phyloP scores from a whole-genome alignment of 257 asterid species.

The Mentha longifolia region DNA sequence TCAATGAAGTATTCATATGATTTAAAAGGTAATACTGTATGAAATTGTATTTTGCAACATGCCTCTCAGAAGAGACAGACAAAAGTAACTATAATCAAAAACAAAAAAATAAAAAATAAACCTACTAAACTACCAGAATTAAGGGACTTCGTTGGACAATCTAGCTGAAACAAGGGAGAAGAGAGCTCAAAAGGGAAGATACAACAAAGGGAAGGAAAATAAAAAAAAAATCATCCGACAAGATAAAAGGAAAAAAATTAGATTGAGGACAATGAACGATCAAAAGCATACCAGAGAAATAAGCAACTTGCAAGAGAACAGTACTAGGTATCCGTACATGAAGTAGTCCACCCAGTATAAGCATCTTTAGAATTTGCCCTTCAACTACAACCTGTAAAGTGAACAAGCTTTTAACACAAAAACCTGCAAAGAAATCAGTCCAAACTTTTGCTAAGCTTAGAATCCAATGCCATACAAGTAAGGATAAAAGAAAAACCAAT shows the following conservation, averaged over 20 bases:
- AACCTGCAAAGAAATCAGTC: neutral
- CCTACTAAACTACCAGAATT: neutral
- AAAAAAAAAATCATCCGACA: neutral
- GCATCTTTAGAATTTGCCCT: slow-evolving; percentile 27
- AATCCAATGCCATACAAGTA: slow-evolving; percentile 39
- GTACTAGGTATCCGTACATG: slow-evolving; percentile 19
- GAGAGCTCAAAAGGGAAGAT: neutral
- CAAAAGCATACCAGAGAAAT: slow-evolving; percentile 25
- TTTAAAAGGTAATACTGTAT: neutral
- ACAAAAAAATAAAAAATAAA: slow-evolving; percentile 1
- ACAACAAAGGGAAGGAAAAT: neutral
- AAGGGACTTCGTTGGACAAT: slow-evolving; percentile 1
- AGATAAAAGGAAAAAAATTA: neutral
- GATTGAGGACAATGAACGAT: neutral
- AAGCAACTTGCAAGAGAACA: slow-evolving; percentile 30
- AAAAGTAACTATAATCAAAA: neutral
- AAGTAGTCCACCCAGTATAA: slow-evolving; percentile 28
- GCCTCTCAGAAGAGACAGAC: neutral
- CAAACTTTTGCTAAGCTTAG: slow-evolving; percentile 16
- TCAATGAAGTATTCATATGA: neutral
- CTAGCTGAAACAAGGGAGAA: slow-evolving; percentile 19
- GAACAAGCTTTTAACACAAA: neutral
- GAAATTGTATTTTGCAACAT: neutral
- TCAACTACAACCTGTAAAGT: slow-evolving; percentile 33
- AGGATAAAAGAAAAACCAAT: slow-evolving; percentile 24